These are phyloP conservation scores for Eremothecium coryli DNA, from an alignment of 1,139 yeast species.

Conservation along the genomic window DNA sequence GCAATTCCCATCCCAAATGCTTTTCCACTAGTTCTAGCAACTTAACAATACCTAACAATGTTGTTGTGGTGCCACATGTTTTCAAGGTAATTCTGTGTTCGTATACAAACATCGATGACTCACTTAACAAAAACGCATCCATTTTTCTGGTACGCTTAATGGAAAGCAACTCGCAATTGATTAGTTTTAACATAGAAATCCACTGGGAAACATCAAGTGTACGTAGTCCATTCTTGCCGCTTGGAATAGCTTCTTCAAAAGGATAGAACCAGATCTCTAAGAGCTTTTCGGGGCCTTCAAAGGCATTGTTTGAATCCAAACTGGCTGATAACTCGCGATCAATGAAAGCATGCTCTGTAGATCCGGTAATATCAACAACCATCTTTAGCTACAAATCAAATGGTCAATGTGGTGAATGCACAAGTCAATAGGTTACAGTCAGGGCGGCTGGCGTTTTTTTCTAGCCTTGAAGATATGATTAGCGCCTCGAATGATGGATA, in stretches of 20 bases:
- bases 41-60: constrained; percentile 65
- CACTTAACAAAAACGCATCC: constrained; percentile 84
- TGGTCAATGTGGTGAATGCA: too few species aligned
- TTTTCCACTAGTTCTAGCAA: constrained; percentile 46
- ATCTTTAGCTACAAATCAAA: not conserved
- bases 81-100: constrained; percentile 78
- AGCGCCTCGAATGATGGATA: too few species aligned
- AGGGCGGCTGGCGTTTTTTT: too few species aligned
- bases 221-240: constrained; percentile 45
- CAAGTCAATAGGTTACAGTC: too few species aligned
- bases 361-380: not conserved
- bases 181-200: constrained; percentile 68
- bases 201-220: constrained; percentile 57
- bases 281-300: constrained; percentile 95
- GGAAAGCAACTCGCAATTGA: constrained; percentile 81
- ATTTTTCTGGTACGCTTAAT: constrained; percentile 55
- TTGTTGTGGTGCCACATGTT: constrained; percentile 95
- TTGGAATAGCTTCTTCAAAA: constrained; percentile 30
- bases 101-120: constrained; percentile 83
- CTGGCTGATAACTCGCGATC: constrained; percentile 72
- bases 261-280: constrained; percentile 86
- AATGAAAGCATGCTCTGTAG: constrained; percentile 42
- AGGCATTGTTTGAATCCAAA: constrained; percentile 81
- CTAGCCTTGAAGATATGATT: too few species aligned
- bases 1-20: constrained; percentile 33